Conservation (phyloP, 2,329 filamentous ascomycete genomes). For the Pezicula radicicola region DNA sequence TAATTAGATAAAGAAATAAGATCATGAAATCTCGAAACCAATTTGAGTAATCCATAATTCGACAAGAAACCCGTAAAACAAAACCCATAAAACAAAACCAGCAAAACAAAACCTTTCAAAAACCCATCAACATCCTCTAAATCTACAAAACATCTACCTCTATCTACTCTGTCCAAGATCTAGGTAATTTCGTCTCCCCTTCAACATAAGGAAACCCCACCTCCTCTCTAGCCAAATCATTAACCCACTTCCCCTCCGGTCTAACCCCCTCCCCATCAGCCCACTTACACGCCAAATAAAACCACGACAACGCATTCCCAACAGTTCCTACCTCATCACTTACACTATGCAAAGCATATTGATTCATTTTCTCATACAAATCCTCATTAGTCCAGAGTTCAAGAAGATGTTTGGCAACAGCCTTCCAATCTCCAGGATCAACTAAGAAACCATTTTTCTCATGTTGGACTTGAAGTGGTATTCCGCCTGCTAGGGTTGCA, state of each 20-base stretch:
- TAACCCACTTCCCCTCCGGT: conserved; percentile 66
- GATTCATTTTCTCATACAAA: conserved; percentile 64
- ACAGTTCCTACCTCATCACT: conserved; percentile 82
- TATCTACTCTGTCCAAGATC: not conserved
- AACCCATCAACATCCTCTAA: too few relatives aligned
- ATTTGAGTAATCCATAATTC: too few relatives aligned
- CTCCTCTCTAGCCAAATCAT: conserved; percentile 68
- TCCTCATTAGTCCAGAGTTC: conserved; percentile 63
- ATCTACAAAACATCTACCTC: too few relatives aligned
- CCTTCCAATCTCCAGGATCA: conserved; percentile 64
- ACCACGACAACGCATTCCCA: conserved; percentile 73
- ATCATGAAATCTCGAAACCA: too few relatives aligned
- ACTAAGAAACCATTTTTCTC: conserved; percentile 72
- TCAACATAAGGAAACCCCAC: conserved; percentile 56
- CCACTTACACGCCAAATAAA: conserved; percentile 71
- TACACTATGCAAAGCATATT: conserved; percentile 62
- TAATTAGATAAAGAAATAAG: too few relatives aligned
- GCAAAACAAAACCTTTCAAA: too few relatives aligned
- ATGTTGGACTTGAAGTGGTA: conserved; percentile 74
- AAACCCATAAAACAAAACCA: too few relatives aligned
- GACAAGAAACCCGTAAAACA: too few relatives aligned
- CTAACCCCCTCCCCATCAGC: conserved; percentile 50
- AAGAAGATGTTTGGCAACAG: conserved; percentile 65
- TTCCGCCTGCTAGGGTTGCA: conserved; percentile 72
- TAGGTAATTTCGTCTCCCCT: conserved; percentile 59